Conservation (phyloP, 1,284 basidiomycete species). For the Leccinum subrobustum region DNA sequence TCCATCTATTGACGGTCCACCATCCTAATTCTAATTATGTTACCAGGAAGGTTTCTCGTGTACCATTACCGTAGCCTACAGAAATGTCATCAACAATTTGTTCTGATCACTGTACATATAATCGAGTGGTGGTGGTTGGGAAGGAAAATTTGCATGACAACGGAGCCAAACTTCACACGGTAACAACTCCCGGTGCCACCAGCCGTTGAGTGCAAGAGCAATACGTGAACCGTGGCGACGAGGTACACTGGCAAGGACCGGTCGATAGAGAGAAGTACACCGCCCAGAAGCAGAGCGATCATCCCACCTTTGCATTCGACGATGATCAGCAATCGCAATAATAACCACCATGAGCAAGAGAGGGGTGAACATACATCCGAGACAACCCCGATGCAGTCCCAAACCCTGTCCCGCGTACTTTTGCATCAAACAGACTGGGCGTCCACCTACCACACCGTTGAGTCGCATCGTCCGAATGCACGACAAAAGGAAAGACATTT, state of each 20-base stretch:
- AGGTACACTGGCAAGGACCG: constrained; percentile 75
- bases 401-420: constrained; percentile 87
- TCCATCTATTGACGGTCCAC: no score
- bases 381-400: constrained; percentile 90
- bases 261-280: constrained; percentile 71
- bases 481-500: constrained; percentile 10
- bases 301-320: constrained; percentile 72
- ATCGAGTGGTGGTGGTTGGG: not conserved
- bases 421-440: constrained; percentile 85
- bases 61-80: no score
- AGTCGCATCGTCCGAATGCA: not conserved
- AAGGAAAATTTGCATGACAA: not conserved
- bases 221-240: constrained; percentile 64
- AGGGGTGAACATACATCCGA: constrained; percentile 60
- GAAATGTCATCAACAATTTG: no score
- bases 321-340: not conserved
- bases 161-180: not conserved
- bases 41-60: no score
- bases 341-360: not conserved
- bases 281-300: constrained; percentile 85
- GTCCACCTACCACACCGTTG: constrained; percentile 60
- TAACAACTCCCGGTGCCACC: no score
- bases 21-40: no score
- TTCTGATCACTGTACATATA: not conserved
- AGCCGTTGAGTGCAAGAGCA: constrained; percentile 50